A percentile compares a stretch with the other conserved stretches of the same genome.
Evolutionary conservation across 192 early-diverging fungal species (phyloP).

Genomic region (Linnemannia hyalina): DNA sequence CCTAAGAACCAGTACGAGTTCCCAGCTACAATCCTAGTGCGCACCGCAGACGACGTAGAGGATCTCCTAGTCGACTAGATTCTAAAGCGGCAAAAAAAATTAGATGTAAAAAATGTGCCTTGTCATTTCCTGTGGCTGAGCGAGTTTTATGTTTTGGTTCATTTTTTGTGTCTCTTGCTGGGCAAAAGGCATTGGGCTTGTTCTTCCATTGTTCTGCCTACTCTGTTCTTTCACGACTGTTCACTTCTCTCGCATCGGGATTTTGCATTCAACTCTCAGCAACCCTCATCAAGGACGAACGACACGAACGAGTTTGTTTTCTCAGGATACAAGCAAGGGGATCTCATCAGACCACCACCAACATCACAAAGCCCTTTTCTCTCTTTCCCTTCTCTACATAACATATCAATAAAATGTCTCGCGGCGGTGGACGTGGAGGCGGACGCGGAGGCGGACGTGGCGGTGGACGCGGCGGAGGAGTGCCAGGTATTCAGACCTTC

Average conservation of each 20-base stretch:
- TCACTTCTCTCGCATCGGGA: not conserved
- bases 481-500: constrained; percentile 35
- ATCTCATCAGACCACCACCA: constrained; percentile 1
- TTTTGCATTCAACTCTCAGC: not conserved
- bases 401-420: constrained; percentile 32
- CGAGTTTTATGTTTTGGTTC: constrained; percentile 14
- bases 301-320: not conserved
- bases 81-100: not conserved
- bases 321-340: not conserved
- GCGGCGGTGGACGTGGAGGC: constrained; percentile 35
- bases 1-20: constrained; percentile 73
- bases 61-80: constrained; percentile 63
- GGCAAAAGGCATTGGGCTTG: not conserved
- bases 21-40: constrained; percentile 69
- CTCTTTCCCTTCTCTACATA: not conserved
- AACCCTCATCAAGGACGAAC: not conserved
- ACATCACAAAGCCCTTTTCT: not conserved
- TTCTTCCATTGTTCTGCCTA: not conserved
- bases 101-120: constrained; percentile 1
- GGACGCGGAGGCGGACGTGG: constrained; percentile 49
- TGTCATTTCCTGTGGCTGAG: not conserved
- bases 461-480: constrained; percentile 28
- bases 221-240: not conserved
- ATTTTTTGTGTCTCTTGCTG: not conserved
- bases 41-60: constrained; percentile 82